Conservation (phyloP, 2,329 filamentous ascomycete genomes). For the Cladophialophora immunda region DNA sequence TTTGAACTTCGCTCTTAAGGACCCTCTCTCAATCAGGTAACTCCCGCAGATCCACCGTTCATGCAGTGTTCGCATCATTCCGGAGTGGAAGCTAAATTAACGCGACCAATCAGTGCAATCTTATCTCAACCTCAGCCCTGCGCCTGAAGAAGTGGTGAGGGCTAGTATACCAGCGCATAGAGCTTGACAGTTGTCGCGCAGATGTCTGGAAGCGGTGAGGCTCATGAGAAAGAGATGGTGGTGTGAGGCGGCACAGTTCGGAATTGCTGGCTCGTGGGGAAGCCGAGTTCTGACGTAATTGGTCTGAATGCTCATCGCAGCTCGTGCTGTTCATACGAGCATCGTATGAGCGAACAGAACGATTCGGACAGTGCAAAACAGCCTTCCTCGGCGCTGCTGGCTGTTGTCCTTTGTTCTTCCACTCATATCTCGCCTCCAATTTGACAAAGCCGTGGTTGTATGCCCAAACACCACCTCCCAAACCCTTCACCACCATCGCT, state of each 20-base stretch:
- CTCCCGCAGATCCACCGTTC: conserved; percentile 5
- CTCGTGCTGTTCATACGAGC: neutral
- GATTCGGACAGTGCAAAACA: neutral
- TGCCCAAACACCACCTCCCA: conserved; percentile 13
- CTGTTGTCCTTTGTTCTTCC: neutral
- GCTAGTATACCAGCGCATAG: neutral
- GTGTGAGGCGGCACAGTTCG: neutral
- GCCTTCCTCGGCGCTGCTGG: neutral
- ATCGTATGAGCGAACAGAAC: neutral
- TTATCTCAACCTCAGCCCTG: conserved; percentile 15
- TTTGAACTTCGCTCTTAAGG: neutral
- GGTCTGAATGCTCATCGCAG: neutral
- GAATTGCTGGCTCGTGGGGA: neutral
- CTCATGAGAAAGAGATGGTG: neutral
- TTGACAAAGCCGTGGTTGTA: neutral
- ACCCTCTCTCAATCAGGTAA: conserved; percentile 1
- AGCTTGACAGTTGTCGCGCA: neutral
- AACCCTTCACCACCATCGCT: neutral
- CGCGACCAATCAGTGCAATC: neutral
- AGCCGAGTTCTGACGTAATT: neutral
- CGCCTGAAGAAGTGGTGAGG: neutral
- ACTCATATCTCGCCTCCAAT: neutral
- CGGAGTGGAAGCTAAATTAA: conserved; percentile 1
- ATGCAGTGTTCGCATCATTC: neutral
- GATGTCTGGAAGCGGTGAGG: neutral